These are phyloP conservation scores for Leccinum ambiguum DNA, from an alignment of 1,284 basidiomycete genomes.

Conservation along the genomic window DNA sequence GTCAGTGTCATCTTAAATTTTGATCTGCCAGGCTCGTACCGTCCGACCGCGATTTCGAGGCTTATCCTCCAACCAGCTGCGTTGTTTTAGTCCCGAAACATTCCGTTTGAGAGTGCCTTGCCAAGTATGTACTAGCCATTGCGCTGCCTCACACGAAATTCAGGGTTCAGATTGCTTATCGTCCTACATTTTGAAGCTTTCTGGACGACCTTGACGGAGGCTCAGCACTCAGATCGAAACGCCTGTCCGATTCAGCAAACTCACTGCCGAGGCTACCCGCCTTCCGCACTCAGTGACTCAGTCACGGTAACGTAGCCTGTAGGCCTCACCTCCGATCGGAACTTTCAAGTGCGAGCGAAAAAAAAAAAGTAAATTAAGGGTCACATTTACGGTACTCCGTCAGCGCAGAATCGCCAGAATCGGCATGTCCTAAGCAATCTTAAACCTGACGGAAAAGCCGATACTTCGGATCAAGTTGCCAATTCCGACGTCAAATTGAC, in stretches of 20 bases:
- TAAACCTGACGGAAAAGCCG: background rate
- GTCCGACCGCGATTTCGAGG: background rate
- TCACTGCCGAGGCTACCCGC: background rate
- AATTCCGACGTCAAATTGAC: background rate
- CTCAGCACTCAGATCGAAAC: background rate
- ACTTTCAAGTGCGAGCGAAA: background rate
- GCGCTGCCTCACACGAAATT: background rate
- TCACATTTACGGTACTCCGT: background rate
- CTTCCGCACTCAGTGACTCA: background rate
- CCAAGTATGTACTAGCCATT: background rate
- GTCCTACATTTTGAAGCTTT: background rate
- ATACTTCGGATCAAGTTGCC: background rate
- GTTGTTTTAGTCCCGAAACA: background rate
- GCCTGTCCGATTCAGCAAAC: background rate
- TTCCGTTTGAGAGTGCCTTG: background rate
- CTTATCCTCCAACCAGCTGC: background rate
- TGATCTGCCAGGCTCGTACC: background rate
- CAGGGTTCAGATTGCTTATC: background rate
- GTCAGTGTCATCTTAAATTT: background rate
- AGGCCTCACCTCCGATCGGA: background rate
- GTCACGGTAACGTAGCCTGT: background rate
- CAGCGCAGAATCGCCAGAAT: background rate
- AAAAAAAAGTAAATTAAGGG: background rate
- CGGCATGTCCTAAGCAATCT: too few relatives aligned
- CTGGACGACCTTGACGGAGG: background rate